Conservation (phyloP, 2,329 filamentous ascomycete species). For the Cladobotryum protrusum region DNA sequence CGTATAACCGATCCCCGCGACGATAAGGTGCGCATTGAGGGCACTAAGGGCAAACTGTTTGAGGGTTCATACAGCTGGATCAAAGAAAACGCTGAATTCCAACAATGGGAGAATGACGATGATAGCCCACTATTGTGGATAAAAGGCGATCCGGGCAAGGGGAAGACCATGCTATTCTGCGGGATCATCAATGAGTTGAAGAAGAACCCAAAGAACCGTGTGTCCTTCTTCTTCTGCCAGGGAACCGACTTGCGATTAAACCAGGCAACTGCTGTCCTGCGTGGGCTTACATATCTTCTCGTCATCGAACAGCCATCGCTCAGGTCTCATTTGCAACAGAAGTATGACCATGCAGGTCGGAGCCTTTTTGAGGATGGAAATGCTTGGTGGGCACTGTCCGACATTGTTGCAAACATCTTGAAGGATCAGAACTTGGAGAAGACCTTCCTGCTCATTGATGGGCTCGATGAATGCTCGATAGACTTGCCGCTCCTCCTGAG, state of each 20-base stretch:
- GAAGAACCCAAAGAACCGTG: background rate
- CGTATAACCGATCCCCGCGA: too few species aligned
- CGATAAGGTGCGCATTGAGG: too few species aligned
- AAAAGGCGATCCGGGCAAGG: too few species aligned
- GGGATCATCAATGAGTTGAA: conserved; percentile 19
- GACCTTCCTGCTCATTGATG: conserved; percentile 37
- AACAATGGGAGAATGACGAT: too few species aligned
- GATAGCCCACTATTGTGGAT: too few species aligned
- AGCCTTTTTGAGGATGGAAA: conserved; percentile 34
- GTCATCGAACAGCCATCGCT: conserved; percentile 26
- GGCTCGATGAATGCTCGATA: conserved; percentile 34
- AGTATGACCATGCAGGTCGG: conserved; percentile 28
- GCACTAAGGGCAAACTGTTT: too few species aligned
- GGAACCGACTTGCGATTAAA: conserved; percentile 26
- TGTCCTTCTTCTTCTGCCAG: conserved; percentile 13
- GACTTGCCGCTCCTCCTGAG: conserved; percentile 31
- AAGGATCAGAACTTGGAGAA: conserved; percentile 23
- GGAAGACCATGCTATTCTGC: too few species aligned
- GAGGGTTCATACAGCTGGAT: too few species aligned
- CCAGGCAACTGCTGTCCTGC: conserved; percentile 33
- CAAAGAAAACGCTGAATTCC: too few species aligned
- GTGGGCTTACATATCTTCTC: conserved; percentile 37
- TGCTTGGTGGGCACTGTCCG: conserved; percentile 28
- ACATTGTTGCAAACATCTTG: conserved; percentile 35
- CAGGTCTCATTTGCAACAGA: conserved; percentile 25